These are phyloP conservation scores for Quercus lobata DNA, from an alignment of 331 rosid genomes.

Conservation along the genomic window DNA sequence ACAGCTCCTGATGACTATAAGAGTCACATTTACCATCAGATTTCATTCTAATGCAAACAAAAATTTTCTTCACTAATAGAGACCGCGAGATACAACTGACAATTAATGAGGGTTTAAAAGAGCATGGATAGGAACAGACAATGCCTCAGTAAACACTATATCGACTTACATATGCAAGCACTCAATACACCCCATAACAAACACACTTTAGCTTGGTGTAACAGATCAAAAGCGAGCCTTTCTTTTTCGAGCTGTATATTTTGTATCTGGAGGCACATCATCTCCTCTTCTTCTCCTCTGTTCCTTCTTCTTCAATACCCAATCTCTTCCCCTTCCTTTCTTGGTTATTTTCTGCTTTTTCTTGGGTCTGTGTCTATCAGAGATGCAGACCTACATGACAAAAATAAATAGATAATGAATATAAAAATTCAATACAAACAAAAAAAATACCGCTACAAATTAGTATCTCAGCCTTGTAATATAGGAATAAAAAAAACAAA, in stretches of 20 bases:
- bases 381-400: conserved; percentile 46
- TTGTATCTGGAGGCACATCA: conserved; percentile 67
- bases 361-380: conserved; percentile 76
- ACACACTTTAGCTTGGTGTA: not conserved
- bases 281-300: conserved; percentile 90
- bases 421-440: not conserved
- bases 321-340: conserved; percentile 67
- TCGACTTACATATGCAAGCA: not conserved
- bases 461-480: not conserved
- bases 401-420: not conserved
- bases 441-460: not conserved
- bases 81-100: not conserved
- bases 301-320: conserved; percentile 87
- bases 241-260: conserved; percentile 82
- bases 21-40: not conserved
- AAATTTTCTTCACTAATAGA: not conserved
- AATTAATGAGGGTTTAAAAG: not conserved
- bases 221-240: conserved; percentile 67
- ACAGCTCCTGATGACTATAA: not conserved
- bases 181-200: not conserved
- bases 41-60: not conserved
- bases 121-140: not conserved
- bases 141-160: not conserved
- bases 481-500: no score
- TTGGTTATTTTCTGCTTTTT: conserved; percentile 61